Percentiles rank a stretch among this genome's conserved stretches.
These are phyloP conservation scores for Penicillium egyptiacum DNA, from an alignment of 495 filamentous ascomycete species.

Conservation along the genomic window DNA sequence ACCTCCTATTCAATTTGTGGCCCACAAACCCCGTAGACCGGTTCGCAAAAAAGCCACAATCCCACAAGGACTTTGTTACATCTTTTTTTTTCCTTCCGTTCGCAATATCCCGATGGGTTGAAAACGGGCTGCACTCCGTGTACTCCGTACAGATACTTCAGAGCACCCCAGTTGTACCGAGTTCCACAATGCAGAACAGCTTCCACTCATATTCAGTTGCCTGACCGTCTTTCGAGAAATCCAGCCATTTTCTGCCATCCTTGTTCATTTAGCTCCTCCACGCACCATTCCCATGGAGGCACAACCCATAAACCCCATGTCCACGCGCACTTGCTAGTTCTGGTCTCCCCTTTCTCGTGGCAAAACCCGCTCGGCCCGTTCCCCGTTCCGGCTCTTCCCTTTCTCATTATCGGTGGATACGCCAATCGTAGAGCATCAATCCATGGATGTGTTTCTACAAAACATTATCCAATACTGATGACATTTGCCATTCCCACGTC, in stretches of 20 bases:
- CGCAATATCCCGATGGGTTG: neutral
- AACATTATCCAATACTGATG: no score
- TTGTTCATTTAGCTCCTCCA: neutral
- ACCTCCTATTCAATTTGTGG: no score
- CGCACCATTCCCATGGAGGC: constrained; percentile 4
- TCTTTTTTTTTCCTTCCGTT: neutral
- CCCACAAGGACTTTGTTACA: neutral
- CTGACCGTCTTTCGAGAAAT: constrained; percentile 13
- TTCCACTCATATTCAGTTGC: neutral
- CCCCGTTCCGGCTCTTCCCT: constrained; percentile 26
- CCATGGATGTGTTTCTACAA: neutral
- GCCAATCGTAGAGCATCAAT: constrained; percentile 12
- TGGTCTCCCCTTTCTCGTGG: constrained; percentile 15
- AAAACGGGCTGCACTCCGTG: neutral
- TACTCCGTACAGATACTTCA: neutral
- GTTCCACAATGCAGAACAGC: constrained; percentile 11
- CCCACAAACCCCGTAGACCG: neutral
- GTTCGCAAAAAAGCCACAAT: constrained; percentile 7
- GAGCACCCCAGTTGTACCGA: neutral
- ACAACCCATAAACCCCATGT: constrained; percentile 1
- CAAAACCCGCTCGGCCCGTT: constrained; percentile 30
- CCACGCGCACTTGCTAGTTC: neutral
- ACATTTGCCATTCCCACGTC: neutral
- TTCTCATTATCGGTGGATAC: constrained; percentile 17
- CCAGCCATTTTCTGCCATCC: constrained; percentile 12